A percentile compares a stretch with the other conserved stretches of the same genome.
These are phyloP conservation scores for Pleurotus sapidus DNA, from an alignment of 768 basidiomycete species.

Conservation along the genomic window DNA sequence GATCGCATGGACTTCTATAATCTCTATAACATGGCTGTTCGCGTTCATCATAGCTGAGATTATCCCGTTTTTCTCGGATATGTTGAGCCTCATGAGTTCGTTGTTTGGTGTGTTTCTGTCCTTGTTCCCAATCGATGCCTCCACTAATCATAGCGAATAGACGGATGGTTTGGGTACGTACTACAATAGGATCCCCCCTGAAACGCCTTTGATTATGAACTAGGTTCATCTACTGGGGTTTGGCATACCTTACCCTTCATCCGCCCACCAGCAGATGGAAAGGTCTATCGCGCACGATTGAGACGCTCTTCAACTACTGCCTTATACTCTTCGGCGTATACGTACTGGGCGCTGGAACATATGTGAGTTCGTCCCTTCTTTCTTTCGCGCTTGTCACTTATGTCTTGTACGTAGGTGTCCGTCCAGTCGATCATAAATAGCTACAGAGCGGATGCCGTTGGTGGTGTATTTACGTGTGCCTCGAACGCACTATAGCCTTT, in stretches of 20 bases:
- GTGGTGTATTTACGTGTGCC: slow-evolving; percentile 29
- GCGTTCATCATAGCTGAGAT: slow-evolving; percentile 32
- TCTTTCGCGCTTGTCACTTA: slow-evolving; percentile 14
- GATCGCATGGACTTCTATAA: slow-evolving; percentile 26
- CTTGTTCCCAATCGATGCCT: not conserved
- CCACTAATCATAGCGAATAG: slow-evolving; percentile 9
- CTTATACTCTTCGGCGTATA: slow-evolving; percentile 34
- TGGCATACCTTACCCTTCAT: slow-evolving; percentile 38
- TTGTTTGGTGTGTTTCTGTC: slow-evolving; percentile 32
- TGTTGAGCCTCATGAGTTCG: slow-evolving; percentile 38
- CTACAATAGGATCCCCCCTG: not conserved
- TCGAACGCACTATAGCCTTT: slow-evolving; percentile 20
- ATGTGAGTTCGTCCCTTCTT: slow-evolving; percentile 22
- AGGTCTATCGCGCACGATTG: slow-evolving; percentile 23
- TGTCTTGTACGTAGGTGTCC: slow-evolving; percentile 23
- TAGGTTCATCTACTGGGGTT: slow-evolving; percentile 41
- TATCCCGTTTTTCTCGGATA: slow-evolving; percentile 36
- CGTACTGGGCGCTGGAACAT: slow-evolving; percentile 35
- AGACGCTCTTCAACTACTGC: slow-evolving; percentile 35
- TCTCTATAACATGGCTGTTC: slow-evolving; percentile 27
- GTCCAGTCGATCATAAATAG: slow-evolving; percentile 32
- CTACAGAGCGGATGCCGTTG: slow-evolving; percentile 25
- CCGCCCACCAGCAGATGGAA: slow-evolving; percentile 32
- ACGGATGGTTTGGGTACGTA: slow-evolving; percentile 29
- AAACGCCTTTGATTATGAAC: slow-evolving; percentile 7